phyloP scores from a whole-genome alignment of 176 grass and related monocot species.

The Oryza longistaminata region DNA sequence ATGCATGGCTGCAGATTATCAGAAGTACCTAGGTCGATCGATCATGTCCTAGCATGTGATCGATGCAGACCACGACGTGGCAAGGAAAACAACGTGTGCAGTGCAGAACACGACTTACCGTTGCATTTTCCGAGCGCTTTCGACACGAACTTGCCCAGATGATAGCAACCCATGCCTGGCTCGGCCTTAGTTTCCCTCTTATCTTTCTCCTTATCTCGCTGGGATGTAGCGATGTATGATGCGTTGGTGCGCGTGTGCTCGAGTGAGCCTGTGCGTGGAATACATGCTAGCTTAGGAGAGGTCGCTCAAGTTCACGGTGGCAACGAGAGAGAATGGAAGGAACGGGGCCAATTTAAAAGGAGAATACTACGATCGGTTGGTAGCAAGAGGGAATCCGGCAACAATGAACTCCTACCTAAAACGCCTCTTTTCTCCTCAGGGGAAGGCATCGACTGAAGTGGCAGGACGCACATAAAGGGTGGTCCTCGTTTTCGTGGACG shows the following conservation, averaged over 20 bases:
- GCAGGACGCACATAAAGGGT: constrained; percentile 38
- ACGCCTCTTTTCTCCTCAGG: constrained; percentile 30
- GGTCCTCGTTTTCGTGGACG: constrained; percentile 59
- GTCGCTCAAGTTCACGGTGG: constrained; percentile 4
- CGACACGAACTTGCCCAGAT: constrained; percentile 56
- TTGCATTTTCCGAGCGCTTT: constrained; percentile 68
- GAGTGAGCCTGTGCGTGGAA: constrained; percentile 14
- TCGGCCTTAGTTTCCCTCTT: background rate
- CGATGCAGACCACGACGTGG: background rate
- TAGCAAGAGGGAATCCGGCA: constrained; percentile 42
- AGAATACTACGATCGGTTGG: constrained; percentile 19
- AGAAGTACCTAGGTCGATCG: too few species aligned
- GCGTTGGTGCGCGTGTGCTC: background rate
- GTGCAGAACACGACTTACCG: constrained; percentile 29
- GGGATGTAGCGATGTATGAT: background rate
- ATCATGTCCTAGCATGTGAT: background rate
- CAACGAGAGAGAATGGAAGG: constrained; percentile 21
- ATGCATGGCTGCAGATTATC: background rate
- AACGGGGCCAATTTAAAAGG: constrained; percentile 36
- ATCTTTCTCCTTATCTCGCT: constrained; percentile 19
- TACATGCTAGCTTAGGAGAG: constrained; percentile 39
- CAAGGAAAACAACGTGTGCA: background rate
- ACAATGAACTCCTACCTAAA: constrained; percentile 49
- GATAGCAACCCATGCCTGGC: constrained; percentile 81
- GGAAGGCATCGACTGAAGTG: constrained; percentile 41